These are phyloP conservation scores for Linnemannia exigua DNA, from an alignment of 192 early-diverging fungal species.

Conservation along the genomic window DNA sequence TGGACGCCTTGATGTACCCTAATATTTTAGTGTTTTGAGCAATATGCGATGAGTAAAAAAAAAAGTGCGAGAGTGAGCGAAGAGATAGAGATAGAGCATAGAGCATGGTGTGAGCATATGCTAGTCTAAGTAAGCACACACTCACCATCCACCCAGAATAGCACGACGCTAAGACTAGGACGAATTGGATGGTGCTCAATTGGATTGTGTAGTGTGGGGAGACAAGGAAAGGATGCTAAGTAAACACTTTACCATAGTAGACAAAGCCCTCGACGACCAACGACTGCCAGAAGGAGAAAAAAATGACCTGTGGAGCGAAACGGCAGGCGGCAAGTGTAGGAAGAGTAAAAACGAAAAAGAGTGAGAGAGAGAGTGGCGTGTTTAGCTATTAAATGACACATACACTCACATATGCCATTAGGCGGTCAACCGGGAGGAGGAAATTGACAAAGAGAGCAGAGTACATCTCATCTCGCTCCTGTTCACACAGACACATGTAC, in stretches of 20 bases:
- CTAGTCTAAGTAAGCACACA: background rate
- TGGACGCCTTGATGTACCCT: slow-evolving; percentile 45
- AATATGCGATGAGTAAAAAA: background rate
- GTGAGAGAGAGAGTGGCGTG: background rate
- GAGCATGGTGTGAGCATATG: too few species aligned
- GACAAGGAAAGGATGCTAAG: background rate
- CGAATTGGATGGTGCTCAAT: background rate
- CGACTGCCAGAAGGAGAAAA: slow-evolving; percentile 59
- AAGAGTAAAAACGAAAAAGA: background rate
- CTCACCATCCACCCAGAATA: background rate
- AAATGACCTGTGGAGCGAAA: slow-evolving; percentile 41
- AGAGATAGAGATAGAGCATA: too few species aligned
- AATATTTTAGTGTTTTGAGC: background rate
- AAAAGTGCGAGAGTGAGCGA: background rate
- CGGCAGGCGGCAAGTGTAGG: slow-evolving; percentile 1
- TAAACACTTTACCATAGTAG: slow-evolving; percentile 48
- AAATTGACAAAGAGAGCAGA: background rate
- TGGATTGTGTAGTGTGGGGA: background rate
- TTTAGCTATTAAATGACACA: background rate
- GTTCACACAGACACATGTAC: background rate
- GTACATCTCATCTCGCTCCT: background rate
- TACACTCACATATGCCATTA: background rate
- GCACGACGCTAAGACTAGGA: background rate
- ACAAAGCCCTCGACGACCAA: slow-evolving; percentile 47
- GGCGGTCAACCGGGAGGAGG: background rate